Base-by-base conservation (phyloP, 345 rosid species). In the Sisymbrium irio region DNA sequence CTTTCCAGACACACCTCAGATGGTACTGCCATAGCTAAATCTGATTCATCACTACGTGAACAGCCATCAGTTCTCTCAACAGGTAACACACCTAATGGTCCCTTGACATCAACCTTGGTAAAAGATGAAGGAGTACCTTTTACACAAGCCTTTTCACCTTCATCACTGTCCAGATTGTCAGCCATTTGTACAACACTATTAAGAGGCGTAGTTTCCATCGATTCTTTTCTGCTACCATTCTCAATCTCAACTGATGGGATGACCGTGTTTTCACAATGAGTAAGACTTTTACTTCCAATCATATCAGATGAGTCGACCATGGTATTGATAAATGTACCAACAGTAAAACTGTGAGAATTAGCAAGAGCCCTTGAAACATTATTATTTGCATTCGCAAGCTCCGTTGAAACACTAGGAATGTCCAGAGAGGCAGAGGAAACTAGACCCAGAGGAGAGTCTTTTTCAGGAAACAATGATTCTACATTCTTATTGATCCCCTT, bases 11-110 rank as follows among this genome's bases (percentile, higher is more conserved):
- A 27, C 45, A 30, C 42, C 27, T 73, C 80, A 67, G 64, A 54
- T 40, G 69, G 49, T 67, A 57, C 71, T 68, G 83, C 72, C 53
- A 65, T 78, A 42, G 83, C 76, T 54, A 65, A 66, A 77, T 81
- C 83, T 55, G 82, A 71, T 62, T 72, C 66, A 77, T 68, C 60
- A 12, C 46, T 65, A 50, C 68, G 51, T 50, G 76, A 61, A 79
- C 66, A 67, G 71, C 73, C 71, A 62, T 63, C 75, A 54, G 14
- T 28, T 61, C 74, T 77, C 69, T 73, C 78, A 9, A 17, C 39
- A 41, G 82, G 79, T 40, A 51, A 18, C 25, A 28, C 30, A 68
- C 22, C 59, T 46, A 59, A 46, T 18, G 80, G 69, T 80, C 82
- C 74, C 40, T 69, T 73, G 19, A 22, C 14, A 12, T 67, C 37